phyloP scores from a whole-genome alignment of 1,284 basidiomycete species.

The Neolentinus lepideus region DNA sequence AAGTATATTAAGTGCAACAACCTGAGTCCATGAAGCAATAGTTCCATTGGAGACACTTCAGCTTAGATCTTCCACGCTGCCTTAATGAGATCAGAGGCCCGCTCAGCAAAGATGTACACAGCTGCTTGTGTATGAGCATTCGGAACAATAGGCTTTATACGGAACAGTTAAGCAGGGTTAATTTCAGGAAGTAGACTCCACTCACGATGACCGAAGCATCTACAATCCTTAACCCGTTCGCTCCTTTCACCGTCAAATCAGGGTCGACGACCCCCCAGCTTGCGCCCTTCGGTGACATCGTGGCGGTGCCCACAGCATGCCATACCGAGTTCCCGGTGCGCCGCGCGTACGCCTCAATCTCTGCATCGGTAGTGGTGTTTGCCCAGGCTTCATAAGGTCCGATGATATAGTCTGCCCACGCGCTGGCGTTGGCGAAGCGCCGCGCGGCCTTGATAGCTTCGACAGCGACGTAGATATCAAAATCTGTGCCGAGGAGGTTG shows the following conservation, averaged over 20 bases:
- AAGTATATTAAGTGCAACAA: no score
- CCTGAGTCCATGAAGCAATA: no score
- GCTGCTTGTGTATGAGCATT: constrained; percentile 24
- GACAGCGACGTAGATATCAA: constrained; percentile 8
- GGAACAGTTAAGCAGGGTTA: background rate
- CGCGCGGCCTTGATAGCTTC: constrained; percentile 8
- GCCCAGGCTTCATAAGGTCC: constrained; percentile 8
- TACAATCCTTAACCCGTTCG: constrained; percentile 17
- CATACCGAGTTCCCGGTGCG: constrained; percentile 4
- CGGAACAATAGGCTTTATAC: constrained; percentile 6
- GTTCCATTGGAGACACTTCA: no score
- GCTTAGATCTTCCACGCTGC: background rate
- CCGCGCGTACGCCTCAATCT: constrained; percentile 12
- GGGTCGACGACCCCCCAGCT: constrained; percentile 17
- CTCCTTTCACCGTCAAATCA: constrained; percentile 18
- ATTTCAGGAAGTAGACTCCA: background rate
- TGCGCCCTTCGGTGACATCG: constrained; percentile 14
- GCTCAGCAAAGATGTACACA: constrained; percentile 35
- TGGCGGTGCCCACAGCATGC: constrained; percentile 18
- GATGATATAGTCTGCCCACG: constrained; percentile 13
- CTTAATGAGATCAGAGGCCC: constrained; percentile 4
- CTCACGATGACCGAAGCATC: constrained; percentile 22
- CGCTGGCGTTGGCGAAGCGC: constrained; percentile 10
- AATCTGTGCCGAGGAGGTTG: constrained; percentile 14
- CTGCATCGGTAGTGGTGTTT: constrained; percentile 10